Evolutionary conservation across 2,329 filamentous ascomycete genomes (phyloP).

Genomic region (Paecilomyces niveus): DNA sequence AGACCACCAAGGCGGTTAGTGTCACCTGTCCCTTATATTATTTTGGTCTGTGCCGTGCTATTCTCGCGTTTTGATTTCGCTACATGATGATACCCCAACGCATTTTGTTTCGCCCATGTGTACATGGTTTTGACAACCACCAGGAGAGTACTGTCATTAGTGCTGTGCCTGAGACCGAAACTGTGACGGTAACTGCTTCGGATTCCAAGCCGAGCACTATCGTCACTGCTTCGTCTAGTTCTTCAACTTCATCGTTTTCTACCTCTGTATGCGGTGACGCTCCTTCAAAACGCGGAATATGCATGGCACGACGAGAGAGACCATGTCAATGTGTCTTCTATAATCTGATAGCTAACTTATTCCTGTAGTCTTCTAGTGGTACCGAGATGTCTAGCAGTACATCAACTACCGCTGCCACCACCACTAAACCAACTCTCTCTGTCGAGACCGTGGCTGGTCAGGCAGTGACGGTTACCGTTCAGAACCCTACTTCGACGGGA

Average conservation of each 20-base stretch:
- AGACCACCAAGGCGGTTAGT: slow-evolving; percentile 18
- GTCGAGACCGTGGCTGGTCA: slow-evolving; percentile 11
- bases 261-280: slow-evolving; percentile 5
- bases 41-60: background rate
- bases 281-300: background rate
- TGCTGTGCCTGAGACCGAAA: slow-evolving; percentile 6
- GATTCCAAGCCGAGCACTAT: slow-evolving; percentile 4
- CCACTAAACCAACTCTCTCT: slow-evolving; percentile 3
- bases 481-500: slow-evolving; percentile 9
- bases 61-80: background rate
- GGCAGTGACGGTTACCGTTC: slow-evolving; percentile 14
- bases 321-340: background rate
- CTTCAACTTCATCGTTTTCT: background rate
- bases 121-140: background rate
- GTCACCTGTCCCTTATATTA: slow-evolving; percentile 4
- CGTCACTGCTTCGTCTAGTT: background rate
- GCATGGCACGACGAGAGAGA: background rate
- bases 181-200: slow-evolving; percentile 10
- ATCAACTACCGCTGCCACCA: slow-evolving; percentile 1
- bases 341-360: background rate
- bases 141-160: slow-evolving; percentile 9
- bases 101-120: background rate
- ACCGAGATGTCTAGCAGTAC: background rate
- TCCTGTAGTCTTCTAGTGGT: background rate
- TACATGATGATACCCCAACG: background rate